These are phyloP conservation scores for Apiotrichum montevideense DNA, from an alignment of 1,284 basidiomycete genomes.

Conservation along the genomic window DNA sequence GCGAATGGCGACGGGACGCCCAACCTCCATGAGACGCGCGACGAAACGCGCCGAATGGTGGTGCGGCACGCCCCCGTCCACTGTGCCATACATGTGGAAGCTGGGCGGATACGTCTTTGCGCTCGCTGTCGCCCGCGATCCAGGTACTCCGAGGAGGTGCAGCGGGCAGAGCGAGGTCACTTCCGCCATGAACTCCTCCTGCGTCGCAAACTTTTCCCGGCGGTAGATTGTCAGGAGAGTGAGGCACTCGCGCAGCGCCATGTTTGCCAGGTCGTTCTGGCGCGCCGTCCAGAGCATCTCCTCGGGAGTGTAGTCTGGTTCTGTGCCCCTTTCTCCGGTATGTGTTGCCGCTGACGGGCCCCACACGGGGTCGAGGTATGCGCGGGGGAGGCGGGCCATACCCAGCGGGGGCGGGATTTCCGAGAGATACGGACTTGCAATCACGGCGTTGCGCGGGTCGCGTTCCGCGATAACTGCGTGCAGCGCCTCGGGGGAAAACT, in stretches of 20 bases:
- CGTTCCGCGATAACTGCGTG: background rate
- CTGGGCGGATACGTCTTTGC: constrained; percentile 16
- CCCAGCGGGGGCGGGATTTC: constrained; percentile 1
- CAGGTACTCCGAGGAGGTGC: background rate
- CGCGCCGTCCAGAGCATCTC: background rate
- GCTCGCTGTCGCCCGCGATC: background rate
- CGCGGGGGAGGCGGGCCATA: background rate
- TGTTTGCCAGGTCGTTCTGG: constrained; percentile 4
- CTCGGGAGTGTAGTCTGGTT: background rate
- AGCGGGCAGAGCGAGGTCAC: background rate
- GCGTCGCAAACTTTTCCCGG: constrained; percentile 2
- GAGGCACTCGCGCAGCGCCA: background rate
- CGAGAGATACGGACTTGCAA: constrained; percentile 4
- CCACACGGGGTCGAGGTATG: background rate
- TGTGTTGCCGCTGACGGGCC: background rate
- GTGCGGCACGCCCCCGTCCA: constrained; percentile 19
- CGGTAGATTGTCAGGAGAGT: constrained; percentile 11
- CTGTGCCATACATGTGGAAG: constrained; percentile 24
- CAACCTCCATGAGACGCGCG: constrained; percentile 8
- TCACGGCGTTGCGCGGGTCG: constrained; percentile 11
- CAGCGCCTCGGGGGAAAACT: background rate
- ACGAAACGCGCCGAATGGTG: constrained; percentile 9
- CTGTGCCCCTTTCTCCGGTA: too few species aligned
- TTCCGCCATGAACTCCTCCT: constrained; percentile 8
- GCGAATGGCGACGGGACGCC: constrained; percentile 8